Conservation (phyloP, 345 rosid genomes). For the Pseudoturritis turrita region DNA sequence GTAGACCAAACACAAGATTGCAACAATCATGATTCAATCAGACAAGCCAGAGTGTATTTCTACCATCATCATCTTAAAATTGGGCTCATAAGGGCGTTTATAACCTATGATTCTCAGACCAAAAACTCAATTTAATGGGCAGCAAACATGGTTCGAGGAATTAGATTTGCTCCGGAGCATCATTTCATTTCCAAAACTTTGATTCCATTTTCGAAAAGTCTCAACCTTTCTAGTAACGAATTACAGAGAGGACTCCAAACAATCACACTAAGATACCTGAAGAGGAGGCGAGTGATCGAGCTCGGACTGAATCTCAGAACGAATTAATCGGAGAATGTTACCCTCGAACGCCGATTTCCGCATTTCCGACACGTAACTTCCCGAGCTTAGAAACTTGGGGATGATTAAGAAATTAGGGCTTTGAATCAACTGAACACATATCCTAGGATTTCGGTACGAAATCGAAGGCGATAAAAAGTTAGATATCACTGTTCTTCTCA, state of each 20-base stretch:
- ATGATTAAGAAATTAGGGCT: not conserved
- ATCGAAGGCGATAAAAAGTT: constrained; percentile 6
- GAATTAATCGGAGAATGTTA: constrained; percentile 52
- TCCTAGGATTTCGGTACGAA: not conserved
- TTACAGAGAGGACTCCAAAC: not conserved
- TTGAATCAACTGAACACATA: not conserved
- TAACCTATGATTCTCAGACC: not conserved
- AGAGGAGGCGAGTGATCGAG: constrained; percentile 47
- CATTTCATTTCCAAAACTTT: not conserved
- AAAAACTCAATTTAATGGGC: not conserved
- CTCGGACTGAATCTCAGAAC: constrained; percentile 69
- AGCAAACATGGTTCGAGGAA: not conserved
- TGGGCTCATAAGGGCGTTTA: not conserved
- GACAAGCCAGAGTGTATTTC: not conserved
- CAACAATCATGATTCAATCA: not conserved
- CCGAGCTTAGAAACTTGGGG: constrained; percentile 22
- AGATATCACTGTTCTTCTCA: constrained; percentile 24
- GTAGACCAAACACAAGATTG: not conserved
- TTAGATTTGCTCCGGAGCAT: not conserved
- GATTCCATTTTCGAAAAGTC: not conserved
- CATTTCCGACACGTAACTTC: constrained; percentile 63
- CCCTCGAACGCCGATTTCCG: constrained; percentile 70
- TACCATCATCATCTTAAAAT: not conserved
- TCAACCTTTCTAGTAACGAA: not conserved
- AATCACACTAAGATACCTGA: not conserved